Evolutionary conservation across 768 basidiomycete species (phyloP).

Genomic region (Galerina marginata): DNA sequence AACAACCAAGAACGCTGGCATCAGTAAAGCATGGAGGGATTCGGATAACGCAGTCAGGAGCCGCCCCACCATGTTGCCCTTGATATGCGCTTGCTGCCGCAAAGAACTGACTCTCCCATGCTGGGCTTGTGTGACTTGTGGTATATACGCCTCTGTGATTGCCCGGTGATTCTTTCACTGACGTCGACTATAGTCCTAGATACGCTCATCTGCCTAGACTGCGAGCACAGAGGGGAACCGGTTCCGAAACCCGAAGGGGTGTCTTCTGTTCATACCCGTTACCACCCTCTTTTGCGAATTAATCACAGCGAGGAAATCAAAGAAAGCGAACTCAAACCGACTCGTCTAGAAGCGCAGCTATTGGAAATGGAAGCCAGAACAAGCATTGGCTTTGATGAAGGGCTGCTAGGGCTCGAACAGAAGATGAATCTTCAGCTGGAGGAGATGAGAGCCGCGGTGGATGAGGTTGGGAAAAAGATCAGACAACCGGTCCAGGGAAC

Average conservation of each 20-base stretch:
- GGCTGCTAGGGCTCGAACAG: background rate
- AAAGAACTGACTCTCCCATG: constrained; percentile 12
- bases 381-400: background rate
- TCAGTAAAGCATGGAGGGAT: background rate
- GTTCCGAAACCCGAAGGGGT: background rate
- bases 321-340: background rate
- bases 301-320: constrained; percentile 9
- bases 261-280: background rate
- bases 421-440: constrained; percentile 1
- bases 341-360: background rate
- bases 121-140: constrained; percentile 12
- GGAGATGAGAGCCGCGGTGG: background rate
- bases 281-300: constrained; percentile 12
- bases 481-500: background rate
- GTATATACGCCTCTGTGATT: background rate
- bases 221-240: background rate
- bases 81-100: constrained; percentile 14
- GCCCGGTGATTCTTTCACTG: background rate
- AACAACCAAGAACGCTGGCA: background rate
- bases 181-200: constrained; percentile 3
- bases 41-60: background rate
- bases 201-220: constrained; percentile 11
- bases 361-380: background rate
- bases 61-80: background rate
- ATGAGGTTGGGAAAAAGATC: background rate